Evolutionary conservation across 2,329 filamentous ascomycete species (phyloP), one percentile per base, ranked within the genome.

Genomic region (Cladosporium sp.): DNA sequence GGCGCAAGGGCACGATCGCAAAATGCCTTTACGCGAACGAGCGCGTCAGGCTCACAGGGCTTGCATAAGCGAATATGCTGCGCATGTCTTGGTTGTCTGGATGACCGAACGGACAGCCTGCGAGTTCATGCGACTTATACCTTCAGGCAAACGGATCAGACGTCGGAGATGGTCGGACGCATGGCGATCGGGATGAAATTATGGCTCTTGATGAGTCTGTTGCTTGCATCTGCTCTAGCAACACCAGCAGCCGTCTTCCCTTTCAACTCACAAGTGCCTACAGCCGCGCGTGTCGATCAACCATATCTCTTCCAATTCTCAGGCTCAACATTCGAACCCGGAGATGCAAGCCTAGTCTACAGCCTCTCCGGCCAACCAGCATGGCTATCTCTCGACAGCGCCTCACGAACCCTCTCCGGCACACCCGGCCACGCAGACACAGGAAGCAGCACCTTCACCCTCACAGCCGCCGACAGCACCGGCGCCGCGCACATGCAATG

Each of bases 251-350:
- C 80, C 62, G 81, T 82, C 57, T 94, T 93, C 71, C 92, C 92
- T 0, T 84, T 96, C 77, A 96, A 95, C 78, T 88, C 91, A 2
- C 93, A 97, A 77, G 85, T 96, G 0, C 92, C 92, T 36, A 89
- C 90, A 3, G 89, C 93, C 63, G 92, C 92, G 24, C 86, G 90
- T 70, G 82, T 91, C 67, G 86, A 85, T 49, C 75, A 89, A 71
- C 82, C 84, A 2, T 95, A 92, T 77, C 85, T 82, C 11, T 92
- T 93, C 74, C 82, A 86, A 34, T 91, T 96, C 73, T 90, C 91
- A 11, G 78, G 83, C 18, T 87, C 88, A 47, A 96, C 92, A 0
- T 96, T 96, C 78, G 82, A 83, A 15, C 90, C 90, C 18, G 77
- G 80, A 51, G 79, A 80, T 38, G 74, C 76, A 12, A 74, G 81